These are phyloP conservation scores for Suhomyces canberraensis DNA, from an alignment of 805 yeast species.

Conservation along the genomic window DNA sequence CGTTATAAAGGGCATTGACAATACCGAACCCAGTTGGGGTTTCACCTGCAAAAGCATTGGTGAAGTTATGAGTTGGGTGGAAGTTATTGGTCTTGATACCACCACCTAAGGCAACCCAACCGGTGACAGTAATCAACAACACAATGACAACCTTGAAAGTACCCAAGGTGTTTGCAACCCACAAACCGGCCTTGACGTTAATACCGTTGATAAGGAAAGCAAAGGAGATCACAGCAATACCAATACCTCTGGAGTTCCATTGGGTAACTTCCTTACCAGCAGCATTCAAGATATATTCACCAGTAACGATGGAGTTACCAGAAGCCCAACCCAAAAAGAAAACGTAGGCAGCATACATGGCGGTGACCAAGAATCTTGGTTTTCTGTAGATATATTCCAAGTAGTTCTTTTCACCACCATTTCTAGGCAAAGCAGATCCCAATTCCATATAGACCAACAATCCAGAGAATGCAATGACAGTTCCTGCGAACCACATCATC, in stretches of 20 bases:
- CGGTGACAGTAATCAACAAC: constrained; percentile 66
- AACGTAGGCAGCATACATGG: constrained; percentile 61
- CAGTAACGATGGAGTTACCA: constrained; percentile 77
- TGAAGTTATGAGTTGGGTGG: constrained; percentile 56
- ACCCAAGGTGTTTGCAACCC: constrained; percentile 62
- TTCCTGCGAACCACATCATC: constrained; percentile 73
- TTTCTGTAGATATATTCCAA: constrained; percentile 65
- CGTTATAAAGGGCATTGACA: constrained; percentile 74
- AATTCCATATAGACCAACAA: constrained; percentile 74
- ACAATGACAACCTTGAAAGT: constrained; percentile 71
- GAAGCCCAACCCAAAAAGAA: constrained; percentile 84
- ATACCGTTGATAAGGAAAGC: constrained; percentile 62
- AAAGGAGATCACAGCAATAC: constrained; percentile 69
- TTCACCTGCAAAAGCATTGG: constrained; percentile 53
- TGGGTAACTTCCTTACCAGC: constrained; percentile 64
- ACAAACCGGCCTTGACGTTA: constrained; percentile 63
- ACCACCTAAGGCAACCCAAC: constrained; percentile 82
- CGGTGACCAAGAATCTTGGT: constrained; percentile 67
- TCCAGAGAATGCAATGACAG: constrained; percentile 55
- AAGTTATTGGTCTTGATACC: constrained; percentile 50
- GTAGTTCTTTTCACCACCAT: constrained; percentile 86
- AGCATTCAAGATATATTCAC: constrained; percentile 72
- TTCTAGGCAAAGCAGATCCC: constrained; percentile 72
- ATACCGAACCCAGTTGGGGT: constrained; percentile 63
- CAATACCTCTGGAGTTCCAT: constrained; percentile 79